Percentiles rank a stretch among this genome's conserved stretches.
Evolutionary conservation across 2,329 filamentous ascomycete genomes (phyloP).

Genomic region (Ascochyta lentis): DNA sequence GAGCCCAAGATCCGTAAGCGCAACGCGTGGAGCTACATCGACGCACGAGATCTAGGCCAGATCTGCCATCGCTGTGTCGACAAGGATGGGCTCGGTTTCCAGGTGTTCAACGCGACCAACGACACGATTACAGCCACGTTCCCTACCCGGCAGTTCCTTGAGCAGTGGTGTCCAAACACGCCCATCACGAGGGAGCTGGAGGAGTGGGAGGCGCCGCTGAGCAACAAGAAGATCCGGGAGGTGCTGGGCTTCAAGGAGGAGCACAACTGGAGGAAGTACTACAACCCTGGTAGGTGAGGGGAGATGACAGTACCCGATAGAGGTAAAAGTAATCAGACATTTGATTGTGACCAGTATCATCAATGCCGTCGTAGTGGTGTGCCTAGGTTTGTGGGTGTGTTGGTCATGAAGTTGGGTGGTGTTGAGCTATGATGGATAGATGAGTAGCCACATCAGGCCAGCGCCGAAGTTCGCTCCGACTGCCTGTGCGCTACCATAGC

Average conservation of each 20-base stretch:
- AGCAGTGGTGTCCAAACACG: conserved; percentile 57
- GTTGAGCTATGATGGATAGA: too few species aligned
- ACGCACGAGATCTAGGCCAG: conserved; percentile 66
- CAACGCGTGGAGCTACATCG: conserved; percentile 70
- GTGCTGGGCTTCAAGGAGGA: conserved; percentile 66
- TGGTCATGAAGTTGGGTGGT: too few species aligned
- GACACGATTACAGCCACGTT: conserved; percentile 64
- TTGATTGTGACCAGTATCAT: too few species aligned
- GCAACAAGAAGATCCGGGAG: conserved; percentile 65
- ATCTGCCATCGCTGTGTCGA: conserved; percentile 64
- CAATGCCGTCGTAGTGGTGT: too few species aligned
- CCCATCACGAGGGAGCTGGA: conserved; percentile 63
- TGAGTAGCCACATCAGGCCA: neutral
- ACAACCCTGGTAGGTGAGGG: conserved; percentile 39
- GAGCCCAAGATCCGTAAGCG: conserved; percentile 60
- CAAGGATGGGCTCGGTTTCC: conserved; percentile 64
- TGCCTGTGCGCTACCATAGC: neutral
- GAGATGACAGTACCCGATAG: neutral
- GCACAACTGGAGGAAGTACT: conserved; percentile 64
- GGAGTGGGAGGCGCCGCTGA: conserved; percentile 65
- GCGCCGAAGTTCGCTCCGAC: conserved; percentile 2
- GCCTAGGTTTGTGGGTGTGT: too few species aligned
- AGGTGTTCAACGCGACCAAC: conserved; percentile 70
- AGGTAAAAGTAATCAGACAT: too few species aligned
- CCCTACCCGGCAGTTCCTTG: conserved; percentile 61